These are phyloP conservation scores for Rhytidiadelphus loreus DNA, from an alignment of 225 moss, liverwort and hornwort species.

Conservation along the genomic window DNA sequence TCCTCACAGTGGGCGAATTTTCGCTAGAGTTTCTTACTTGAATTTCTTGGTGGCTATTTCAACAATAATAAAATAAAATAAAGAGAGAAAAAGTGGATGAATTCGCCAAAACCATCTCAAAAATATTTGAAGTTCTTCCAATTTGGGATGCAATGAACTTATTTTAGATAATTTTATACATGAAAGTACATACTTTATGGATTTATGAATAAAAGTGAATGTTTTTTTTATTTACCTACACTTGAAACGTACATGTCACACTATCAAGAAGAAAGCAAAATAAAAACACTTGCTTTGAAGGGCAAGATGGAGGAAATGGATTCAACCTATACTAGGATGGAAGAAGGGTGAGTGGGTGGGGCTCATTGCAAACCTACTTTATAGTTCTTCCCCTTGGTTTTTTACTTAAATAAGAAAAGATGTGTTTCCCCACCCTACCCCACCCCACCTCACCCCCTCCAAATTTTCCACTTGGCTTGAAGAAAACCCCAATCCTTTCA, in stretches of 20 bases:
- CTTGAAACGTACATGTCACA: too few relatives aligned
- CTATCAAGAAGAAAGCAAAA: neutral
- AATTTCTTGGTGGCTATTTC: neutral
- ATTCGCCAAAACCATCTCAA: neutral
- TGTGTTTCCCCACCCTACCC: rapidly evolving
- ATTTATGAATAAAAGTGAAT: neutral
- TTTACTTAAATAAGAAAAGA: neutral
- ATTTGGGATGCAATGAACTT: neutral
- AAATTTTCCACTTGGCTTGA: too few relatives aligned
- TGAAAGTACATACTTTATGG: neutral
- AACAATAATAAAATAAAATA: neutral
- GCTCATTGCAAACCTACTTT: neutral
- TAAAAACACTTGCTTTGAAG: neutral
- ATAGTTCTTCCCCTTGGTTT: neutral
- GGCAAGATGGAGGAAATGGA: rapidly evolving
- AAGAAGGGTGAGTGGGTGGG: neutral
- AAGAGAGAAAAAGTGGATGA: neutral
- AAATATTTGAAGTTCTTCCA: neutral
- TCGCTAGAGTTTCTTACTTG: neutral
- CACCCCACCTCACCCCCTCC: rapidly evolving
- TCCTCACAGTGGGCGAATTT: neutral
- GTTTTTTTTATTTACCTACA: neutral
- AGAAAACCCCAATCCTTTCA: neutral
- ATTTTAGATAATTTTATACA: neutral
- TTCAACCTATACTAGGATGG: rapidly evolving